These are phyloP conservation scores for Penicillium paradoxum DNA, from an alignment of 495 filamentous ascomycete genomes.

Conservation along the genomic window DNA sequence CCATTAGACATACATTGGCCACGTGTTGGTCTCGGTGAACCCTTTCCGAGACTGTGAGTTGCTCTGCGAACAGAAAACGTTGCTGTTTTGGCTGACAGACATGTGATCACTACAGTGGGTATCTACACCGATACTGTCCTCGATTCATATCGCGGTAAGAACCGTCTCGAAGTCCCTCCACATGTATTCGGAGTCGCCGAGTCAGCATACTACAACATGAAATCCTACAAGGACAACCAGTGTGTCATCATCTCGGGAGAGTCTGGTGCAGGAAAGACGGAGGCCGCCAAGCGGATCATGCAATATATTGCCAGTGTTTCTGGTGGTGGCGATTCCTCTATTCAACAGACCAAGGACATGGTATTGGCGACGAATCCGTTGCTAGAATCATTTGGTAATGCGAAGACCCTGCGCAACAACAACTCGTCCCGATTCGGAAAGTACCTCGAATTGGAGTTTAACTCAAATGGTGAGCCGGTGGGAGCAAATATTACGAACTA, in stretches of 20 bases:
- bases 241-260: conserved; percentile 99
- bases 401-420: conserved; percentile 96
- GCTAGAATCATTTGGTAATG: conserved; percentile 96
- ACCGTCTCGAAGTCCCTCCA: conserved; percentile 89
- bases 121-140: conserved; percentile 96
- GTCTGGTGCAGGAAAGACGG: conserved; percentile 98
- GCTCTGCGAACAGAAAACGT: conserved; percentile 7
- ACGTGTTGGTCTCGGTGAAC: conserved; percentile 99
- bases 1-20: conserved; percentile 90
- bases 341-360: conserved; percentile 98
- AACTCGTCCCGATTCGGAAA: conserved; percentile 98
- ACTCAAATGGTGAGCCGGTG: conserved; percentile 83
- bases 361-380: conserved; percentile 96
- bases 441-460: conserved; percentile 97
- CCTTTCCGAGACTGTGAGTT: conserved; percentile 85
- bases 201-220: conserved; percentile 98
- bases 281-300: conserved; percentile 98
- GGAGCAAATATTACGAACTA: conserved; percentile 99
- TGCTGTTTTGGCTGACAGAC: conserved; percentile 11
- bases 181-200: conserved; percentile 99
- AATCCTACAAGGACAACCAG: conserved; percentile 97
- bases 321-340: conserved; percentile 80
- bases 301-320: conserved; percentile 98
- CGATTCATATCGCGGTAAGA: conserved; percentile 89
- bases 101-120: conserved; percentile 56